Conservation (phyloP, 78 protist genomes). For the Dictyostelium brefeldianum region DNA sequence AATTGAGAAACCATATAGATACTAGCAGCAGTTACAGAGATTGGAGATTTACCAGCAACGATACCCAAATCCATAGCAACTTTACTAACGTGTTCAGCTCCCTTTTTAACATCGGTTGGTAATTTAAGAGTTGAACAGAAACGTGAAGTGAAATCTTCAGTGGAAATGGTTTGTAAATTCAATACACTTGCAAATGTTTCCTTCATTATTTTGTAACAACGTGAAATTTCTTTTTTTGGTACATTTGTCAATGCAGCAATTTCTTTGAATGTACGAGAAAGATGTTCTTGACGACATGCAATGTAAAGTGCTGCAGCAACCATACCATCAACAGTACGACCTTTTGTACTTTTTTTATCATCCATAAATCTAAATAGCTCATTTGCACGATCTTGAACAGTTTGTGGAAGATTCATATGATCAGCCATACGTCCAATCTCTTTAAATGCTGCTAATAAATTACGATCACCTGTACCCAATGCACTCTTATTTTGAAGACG, state of each 20-base stretch:
- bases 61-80: slow-evolving; percentile 70
- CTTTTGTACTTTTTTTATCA: slow-evolving; percentile 43
- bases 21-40: slow-evolving; percentile 73
- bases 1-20: slow-evolving; percentile 69
- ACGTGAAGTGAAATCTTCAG: slow-evolving; percentile 71
- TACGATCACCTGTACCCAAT: slow-evolving; percentile 57
- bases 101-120: slow-evolving; percentile 59
- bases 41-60: slow-evolving; percentile 74
- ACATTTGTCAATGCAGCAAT: slow-evolving; percentile 55
- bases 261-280: slow-evolving; percentile 64
- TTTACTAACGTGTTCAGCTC: slow-evolving; percentile 60
- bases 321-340: slow-evolving; percentile 65
- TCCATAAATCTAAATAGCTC: slow-evolving; percentile 65
- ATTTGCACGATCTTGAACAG: slow-evolving; percentile 51
- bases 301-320: slow-evolving; percentile 60
- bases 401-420: slow-evolving; percentile 68
- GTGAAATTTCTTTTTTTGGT: slow-evolving; percentile 35
- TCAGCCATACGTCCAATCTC: slow-evolving; percentile 74
- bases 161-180: slow-evolving; percentile 54
- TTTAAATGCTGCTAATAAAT: slow-evolving; percentile 45
- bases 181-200: slow-evolving; percentile 7
- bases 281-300: slow-evolving; percentile 51
- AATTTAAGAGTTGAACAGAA: slow-evolving; percentile 47
- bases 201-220: slow-evolving; percentile 64
- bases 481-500: slow-evolving; percentile 69